Percentiles rank a stretch among this genome's conserved stretches.
phyloP scores from a whole-genome alignment of 306 rosid genomes.

The Cicer cuneatum region DNA sequence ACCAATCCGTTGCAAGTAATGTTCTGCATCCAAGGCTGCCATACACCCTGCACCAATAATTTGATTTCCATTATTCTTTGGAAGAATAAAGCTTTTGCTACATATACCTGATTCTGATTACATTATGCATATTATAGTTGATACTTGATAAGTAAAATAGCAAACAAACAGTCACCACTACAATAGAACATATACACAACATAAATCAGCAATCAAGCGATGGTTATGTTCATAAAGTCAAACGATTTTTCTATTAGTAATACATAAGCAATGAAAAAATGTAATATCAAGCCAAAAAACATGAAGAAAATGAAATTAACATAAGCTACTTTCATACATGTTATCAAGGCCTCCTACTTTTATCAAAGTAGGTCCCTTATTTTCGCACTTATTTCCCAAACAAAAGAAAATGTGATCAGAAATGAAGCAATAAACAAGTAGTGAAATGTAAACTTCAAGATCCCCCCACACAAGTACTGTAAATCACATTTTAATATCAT shows the following conservation, averaged over 20 bases:
- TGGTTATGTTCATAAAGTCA: not conserved
- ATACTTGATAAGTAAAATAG: not conserved
- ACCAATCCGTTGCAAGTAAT: slow-evolving; percentile 76
- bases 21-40: slow-evolving; percentile 98
- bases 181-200: not conserved
- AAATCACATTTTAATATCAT: not conserved
- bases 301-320: not conserved
- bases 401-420: not conserved
- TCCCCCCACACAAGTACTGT: not conserved
- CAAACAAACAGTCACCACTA: slow-evolving; percentile 16
- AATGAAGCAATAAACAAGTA: not conserved
- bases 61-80: slow-evolving; percentile 40
- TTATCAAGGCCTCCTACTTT: not conserved
- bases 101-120: not conserved
- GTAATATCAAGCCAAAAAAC: not conserved
- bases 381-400: not conserved
- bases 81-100: slow-evolving; percentile 24
- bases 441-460: slow-evolving; percentile 18
- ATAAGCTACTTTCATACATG: slow-evolving; percentile 15
- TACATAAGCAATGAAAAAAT: not conserved
- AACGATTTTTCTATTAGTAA: slow-evolving; percentile 2
- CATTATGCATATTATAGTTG: not conserved
- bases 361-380: not conserved
- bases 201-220: not conserved
- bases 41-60: slow-evolving; percentile 76